Base-by-base conservation (phyloP, 805 yeast genomes). In the Candida anglica region DNA sequence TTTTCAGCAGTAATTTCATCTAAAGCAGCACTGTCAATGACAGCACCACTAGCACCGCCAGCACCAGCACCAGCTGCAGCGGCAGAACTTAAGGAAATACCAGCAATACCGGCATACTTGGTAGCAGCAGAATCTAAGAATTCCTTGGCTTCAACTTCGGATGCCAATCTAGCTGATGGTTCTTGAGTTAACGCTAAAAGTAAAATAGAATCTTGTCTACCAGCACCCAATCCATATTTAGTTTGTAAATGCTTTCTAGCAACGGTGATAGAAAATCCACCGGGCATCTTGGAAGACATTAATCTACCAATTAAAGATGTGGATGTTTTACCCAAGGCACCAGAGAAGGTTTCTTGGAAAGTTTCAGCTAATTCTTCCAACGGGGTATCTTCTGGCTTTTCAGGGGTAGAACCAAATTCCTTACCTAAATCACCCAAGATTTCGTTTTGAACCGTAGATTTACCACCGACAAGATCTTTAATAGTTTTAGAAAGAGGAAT, bases 331-430 rank as follows among this genome's bases (percentile, higher is more conserved):
- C 99, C 99, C 47, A 93, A 76, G 45, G 79, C 74, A 48, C 98
- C 98, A 46, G 68, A 58, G 71, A 87, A 93, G 18, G 89, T 70
- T 45, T 87, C 96, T 69, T 91, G 96, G 77, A 93, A 86, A 52
- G 77, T 81, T 56, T 87, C 98, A 31, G 98, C 97, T 60, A 93
- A 79, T 65, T 93, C 99, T 56, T 79, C 85, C 50, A 93, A 75
- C 42, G 98, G 98, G 27, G 95, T 85, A 57, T 93, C 99, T 68
- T 93, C 99, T 42, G 99, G 97, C 67, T 93, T 93, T 67, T 93
- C 99, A 27, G 99, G 99, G 32, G 97, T 89, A 28, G 93, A 67
- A 52, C 98, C 97, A 56, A 93, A 93, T 69, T 93, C 99, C 66
- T 93, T 93, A 57, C 98, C 98, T 53, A 93, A 75, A 56, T 93